Evolutionary conservation across 2,329 filamentous ascomycete genomes (phyloP), one percentile per base, ranked within the genome.

Genomic region (Pseudogymnoascus sp.): DNA sequence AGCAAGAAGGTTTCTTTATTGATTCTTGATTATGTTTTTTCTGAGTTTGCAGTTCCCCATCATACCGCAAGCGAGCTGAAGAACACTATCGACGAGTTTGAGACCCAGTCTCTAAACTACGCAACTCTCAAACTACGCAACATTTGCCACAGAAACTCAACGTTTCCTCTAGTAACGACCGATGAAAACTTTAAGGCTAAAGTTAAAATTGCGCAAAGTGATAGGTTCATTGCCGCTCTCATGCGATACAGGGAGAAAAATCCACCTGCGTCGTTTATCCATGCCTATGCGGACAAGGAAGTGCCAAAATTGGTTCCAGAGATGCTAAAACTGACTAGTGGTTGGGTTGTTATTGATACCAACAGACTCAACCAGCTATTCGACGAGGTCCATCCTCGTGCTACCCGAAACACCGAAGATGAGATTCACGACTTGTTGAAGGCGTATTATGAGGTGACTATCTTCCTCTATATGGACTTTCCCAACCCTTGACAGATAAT

Each of bases 361-460:
- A 16, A 23, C 23, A 53, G 61, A 3, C 14, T 65, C 3, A 21
- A 56, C 10, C 28, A 36, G 1, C 46, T 71, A 12, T 67, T 68
- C 59, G 60, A 66, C 10, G 62, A 67, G 16, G 38, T 69, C 8
- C 71, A 73, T 64, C 62, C 63, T 21, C 31, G 61, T 28, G 37
- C 53, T 53, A 18, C 66, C 63, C 65, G 70, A 6, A 76, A 74
- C 38, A 74, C 73, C 61, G 63, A 70, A 8, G 46, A 73, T 4
- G 73, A 75, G 14, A 71, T 77, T 0, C 75, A 77, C 31, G 75
- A 77, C 34, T 65, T 75, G 1, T 66, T 77, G 8, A 75, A 73
- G 34, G 73, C 73, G 0, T 77, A 77, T 16, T 77, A 77, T 42
- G 67, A 76, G 67, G 74, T 75, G 18, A 23, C 7, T 42, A 69